Conservation (phyloP, 75 land plant species). For the Gnetum montanum region DNA sequence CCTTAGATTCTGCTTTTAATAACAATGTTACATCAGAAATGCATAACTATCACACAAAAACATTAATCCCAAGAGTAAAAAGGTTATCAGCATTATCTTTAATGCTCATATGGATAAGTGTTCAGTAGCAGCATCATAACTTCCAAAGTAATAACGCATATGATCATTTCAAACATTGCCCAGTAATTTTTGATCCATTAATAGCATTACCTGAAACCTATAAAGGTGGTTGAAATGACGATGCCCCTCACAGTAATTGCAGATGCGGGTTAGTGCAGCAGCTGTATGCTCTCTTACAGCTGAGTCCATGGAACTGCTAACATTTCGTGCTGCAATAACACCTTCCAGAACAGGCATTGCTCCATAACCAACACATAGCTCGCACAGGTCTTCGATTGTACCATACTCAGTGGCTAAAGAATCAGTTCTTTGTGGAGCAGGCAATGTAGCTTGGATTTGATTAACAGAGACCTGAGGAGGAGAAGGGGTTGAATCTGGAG, state of each 20-base stretch:
- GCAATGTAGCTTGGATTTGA: constrained; percentile 34
- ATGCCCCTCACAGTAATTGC: constrained; percentile 85
- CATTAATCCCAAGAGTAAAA: too few relatives aligned
- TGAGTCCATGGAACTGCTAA: constrained; percentile 30
- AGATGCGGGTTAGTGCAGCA: constrained; percentile 70
- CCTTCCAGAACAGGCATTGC: constrained; percentile 70
- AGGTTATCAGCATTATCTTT: too few relatives aligned
- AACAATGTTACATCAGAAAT: too few relatives aligned
- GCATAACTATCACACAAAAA: too few relatives aligned
- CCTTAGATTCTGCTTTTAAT: too few relatives aligned
- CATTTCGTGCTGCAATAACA: constrained; percentile 47
- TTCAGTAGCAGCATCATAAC: too few relatives aligned
- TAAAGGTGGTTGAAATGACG: constrained; percentile 92
- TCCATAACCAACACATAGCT: constrained; percentile 83
- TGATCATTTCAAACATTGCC: too few relatives aligned
- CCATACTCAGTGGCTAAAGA: constrained; percentile 90
- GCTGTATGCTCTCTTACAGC: constrained; percentile 48
- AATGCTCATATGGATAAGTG: too few relatives aligned
- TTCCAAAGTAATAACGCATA: too few relatives aligned
- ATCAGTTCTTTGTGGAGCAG: constrained; percentile 71
- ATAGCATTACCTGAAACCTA: constrained; percentile 81
- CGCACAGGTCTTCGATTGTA: constrained; percentile 89
- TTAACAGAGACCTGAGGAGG: constrained; percentile 35
- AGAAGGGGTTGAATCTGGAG: constrained; percentile 45
- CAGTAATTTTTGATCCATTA: too few relatives aligned